Percentiles rank a stretch among this genome's conserved stretches.
These are phyloP conservation scores for Diddensiella caesifluorescens DNA, from an alignment of 805 yeast species.

Conservation along the genomic window DNA sequence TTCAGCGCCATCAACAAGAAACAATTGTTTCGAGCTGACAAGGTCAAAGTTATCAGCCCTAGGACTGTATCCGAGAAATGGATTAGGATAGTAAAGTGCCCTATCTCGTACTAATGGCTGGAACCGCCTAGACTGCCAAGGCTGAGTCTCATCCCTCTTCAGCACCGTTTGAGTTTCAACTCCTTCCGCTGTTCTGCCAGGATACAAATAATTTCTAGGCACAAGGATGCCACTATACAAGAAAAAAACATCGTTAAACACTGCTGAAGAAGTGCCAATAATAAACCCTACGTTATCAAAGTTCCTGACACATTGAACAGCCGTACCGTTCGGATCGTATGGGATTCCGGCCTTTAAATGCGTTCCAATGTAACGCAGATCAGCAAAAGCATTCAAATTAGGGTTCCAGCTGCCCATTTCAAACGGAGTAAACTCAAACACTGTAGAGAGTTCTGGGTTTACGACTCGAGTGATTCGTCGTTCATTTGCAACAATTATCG, in stretches of 20 bases:
- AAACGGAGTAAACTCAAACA: constrained; percentile 45
- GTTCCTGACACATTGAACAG: constrained; percentile 49
- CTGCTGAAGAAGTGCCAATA: constrained; percentile 80
- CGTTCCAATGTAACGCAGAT: constrained; percentile 65
- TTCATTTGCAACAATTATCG: constrained; percentile 47
- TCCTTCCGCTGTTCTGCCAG: neutral
- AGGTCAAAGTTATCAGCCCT: constrained; percentile 29
- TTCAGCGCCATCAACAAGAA: constrained; percentile 71
- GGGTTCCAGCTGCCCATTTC: constrained; percentile 88
- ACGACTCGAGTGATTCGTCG: constrained; percentile 41
- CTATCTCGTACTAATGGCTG: constrained; percentile 2
- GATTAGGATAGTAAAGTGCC: constrained; percentile 68
- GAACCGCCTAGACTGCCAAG: constrained; percentile 1
- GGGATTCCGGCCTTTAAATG: constrained; percentile 46
- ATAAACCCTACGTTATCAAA: constrained; percentile 77
- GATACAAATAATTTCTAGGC: constrained; percentile 3
- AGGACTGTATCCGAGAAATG: constrained; percentile 47
- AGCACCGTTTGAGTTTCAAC: neutral
- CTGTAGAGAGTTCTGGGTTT: constrained; percentile 52
- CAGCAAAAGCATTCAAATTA: constrained; percentile 55
- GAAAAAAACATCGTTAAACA: constrained; percentile 19
- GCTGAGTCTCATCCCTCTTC: too few species aligned
- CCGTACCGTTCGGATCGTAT: constrained; percentile 17
- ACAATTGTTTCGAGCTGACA: constrained; percentile 37
- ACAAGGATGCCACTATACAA: constrained; percentile 4